Evolutionary conservation across 441 rosid genomes (phyloP).

Genomic region (Manihot esculenta): DNA sequence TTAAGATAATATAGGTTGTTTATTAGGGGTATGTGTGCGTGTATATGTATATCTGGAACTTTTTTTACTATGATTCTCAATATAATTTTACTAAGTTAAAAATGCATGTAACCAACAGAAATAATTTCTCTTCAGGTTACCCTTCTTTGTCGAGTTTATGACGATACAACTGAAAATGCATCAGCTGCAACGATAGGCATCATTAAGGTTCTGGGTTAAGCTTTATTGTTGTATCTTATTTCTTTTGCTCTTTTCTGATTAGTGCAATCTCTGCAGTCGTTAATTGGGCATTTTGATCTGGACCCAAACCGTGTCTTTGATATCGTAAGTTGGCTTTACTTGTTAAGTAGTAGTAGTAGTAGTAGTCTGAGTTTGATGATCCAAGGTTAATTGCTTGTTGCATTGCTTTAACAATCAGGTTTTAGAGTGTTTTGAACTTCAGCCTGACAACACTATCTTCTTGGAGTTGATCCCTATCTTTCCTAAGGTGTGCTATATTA

Average conservation of each 20-base stretch:
- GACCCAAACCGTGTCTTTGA: conserved; percentile 99
- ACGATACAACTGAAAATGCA: conserved; percentile 62
- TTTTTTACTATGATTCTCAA: background rate
- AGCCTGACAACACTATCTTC: conserved; percentile 68
- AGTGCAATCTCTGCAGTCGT: conserved; percentile 63
- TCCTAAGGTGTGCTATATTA: conserved; percentile 68
- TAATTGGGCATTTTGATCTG: conserved; percentile 99
- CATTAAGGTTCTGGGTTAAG: conserved; percentile 68
- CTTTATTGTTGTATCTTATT: conserved; percentile 24
- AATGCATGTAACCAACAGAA: background rate
- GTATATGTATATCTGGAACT: background rate
- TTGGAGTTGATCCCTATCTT: conserved; percentile 92
- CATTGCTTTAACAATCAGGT: conserved; percentile 54
- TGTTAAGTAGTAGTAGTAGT: too few relatives aligned
- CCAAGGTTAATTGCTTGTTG: conserved; percentile 12
- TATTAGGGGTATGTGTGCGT: background rate
- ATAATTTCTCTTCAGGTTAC: conserved; percentile 58
- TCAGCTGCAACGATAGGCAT: conserved; percentile 90
- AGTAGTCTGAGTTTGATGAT: conserved; percentile 21
- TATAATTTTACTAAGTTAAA: background rate
- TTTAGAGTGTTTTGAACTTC: conserved; percentile 96
- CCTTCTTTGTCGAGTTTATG: conserved; percentile 82
- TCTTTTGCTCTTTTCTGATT: conserved; percentile 26
- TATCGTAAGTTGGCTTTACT: conserved; percentile 66
- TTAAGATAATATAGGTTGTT: background rate